These are phyloP conservation scores for Pythium aquatile DNA, from an alignment of 352 stramenopile species.

Conservation along the genomic window DNA sequence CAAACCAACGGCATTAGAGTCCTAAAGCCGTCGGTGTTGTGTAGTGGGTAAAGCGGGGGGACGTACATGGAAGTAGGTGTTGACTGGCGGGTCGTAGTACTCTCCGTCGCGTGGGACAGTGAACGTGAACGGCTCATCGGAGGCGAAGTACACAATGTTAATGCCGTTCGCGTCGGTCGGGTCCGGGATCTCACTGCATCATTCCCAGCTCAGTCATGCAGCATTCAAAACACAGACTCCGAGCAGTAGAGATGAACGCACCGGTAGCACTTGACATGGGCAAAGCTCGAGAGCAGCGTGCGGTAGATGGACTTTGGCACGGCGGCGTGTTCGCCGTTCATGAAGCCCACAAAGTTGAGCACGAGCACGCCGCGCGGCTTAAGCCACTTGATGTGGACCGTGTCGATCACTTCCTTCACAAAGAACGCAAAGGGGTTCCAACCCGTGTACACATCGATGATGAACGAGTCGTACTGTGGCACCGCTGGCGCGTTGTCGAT, in stretches of 20 bases:
- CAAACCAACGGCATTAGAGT: constrained; percentile 2
- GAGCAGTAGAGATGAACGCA: constrained; percentile 4
- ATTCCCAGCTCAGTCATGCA: not conserved
- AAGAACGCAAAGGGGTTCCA: constrained; percentile 78
- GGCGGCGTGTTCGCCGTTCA: constrained; percentile 43
- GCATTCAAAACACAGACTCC: not conserved
- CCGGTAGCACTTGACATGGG: constrained; percentile 65
- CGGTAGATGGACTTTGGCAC: constrained; percentile 69
- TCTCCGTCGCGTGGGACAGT: constrained; percentile 46
- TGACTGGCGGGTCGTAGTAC: constrained; percentile 42
- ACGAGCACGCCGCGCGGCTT: constrained; percentile 55
- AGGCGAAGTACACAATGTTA: constrained; percentile 82
- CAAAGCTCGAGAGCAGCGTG: constrained; percentile 65
- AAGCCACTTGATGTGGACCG: constrained; percentile 55
- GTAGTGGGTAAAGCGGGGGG: no score
- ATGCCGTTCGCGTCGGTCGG: constrained; percentile 33
- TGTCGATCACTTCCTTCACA: constrained; percentile 52
- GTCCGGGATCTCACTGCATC: constrained; percentile 47
- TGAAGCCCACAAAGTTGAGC: constrained; percentile 77
- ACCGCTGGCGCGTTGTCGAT: constrained; percentile 36
- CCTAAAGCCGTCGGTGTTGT: not conserved
- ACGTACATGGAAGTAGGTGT: constrained; percentile 65
- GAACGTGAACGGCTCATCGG: constrained; percentile 64
- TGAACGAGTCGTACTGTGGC: constrained; percentile 54
- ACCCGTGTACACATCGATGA: constrained; percentile 67